Conservation (phyloP, 352 stramenopile genomes). For the Phytophthora brassicae region DNA sequence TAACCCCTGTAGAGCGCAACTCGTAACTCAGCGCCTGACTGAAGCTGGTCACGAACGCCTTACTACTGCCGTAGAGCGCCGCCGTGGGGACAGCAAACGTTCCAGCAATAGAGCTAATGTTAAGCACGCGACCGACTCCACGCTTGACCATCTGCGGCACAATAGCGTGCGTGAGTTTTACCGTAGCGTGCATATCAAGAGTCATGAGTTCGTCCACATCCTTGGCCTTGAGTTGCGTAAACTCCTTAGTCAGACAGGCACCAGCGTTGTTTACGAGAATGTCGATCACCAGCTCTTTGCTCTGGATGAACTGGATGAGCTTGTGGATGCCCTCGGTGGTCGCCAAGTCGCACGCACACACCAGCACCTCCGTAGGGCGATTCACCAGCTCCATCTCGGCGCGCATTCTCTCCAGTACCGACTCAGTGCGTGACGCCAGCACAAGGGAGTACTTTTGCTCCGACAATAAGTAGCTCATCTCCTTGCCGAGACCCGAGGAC, state of each 20-base stretch:
- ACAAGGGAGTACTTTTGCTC: slow-evolving; percentile 84
- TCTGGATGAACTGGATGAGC: slow-evolving; percentile 53
- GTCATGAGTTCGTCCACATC: slow-evolving; percentile 67
- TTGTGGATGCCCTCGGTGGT: slow-evolving; percentile 53
- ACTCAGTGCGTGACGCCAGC: slow-evolving; percentile 56
- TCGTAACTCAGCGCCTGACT: slow-evolving; percentile 84
- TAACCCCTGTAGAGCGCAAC: slow-evolving; percentile 68
- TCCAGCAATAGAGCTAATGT: slow-evolving; percentile 70
- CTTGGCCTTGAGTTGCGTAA: slow-evolving; percentile 39
- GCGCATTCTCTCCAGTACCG: slow-evolving; percentile 67
- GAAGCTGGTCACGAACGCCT: slow-evolving; percentile 75
- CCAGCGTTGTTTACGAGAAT: slow-evolving; percentile 88
- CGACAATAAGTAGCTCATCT: slow-evolving; percentile 79
- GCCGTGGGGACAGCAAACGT: slow-evolving; percentile 53
- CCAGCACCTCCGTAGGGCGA: slow-evolving; percentile 53
- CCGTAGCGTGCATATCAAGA: slow-evolving; percentile 66
- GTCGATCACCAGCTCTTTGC: slow-evolving; percentile 71
- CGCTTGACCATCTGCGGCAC: slow-evolving; percentile 75
- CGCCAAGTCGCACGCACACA: slow-evolving; percentile 63
- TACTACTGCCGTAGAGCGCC: slow-evolving; percentile 81
- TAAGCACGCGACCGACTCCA: slow-evolving; percentile 73
- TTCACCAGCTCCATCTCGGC: slow-evolving; percentile 76
- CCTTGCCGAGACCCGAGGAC: slow-evolving; percentile 65
- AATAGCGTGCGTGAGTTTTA: slow-evolving; percentile 64
- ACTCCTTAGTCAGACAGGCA: slow-evolving; percentile 40